Base-by-base conservation (phyloP, 2,329 filamentous ascomycete genomes). In the Colletotrichum sojae region DNA sequence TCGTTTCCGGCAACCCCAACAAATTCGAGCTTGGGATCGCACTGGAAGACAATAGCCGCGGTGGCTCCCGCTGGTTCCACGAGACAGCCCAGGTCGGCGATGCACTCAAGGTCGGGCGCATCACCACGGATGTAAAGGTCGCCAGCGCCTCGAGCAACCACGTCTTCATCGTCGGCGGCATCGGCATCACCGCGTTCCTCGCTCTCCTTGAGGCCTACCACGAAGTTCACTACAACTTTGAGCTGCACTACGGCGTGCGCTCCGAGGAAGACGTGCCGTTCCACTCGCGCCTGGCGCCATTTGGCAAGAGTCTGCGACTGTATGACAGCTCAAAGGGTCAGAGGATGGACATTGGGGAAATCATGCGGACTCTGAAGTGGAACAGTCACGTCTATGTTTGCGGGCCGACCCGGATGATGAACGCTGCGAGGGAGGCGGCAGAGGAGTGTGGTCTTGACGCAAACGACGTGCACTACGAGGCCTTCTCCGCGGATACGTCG, bases 181-280 rank as follows among this genome's bases (percentile, higher is more conserved):
- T 92, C 36, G 90, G 90, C 0, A 86, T 92, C 70, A 92, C 90
- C 2, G 90, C 90, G 0, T 92, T 92, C 71, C 74, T 92, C 9
- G 73, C 80, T 1, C 79, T 89, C 25, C 74, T 88, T 3, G 78
- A 85, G 56, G 60, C 36, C 1, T 83, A 83, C 68, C 75, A 78
- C 16, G 39, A 73, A 5, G 85, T 86, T 67, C 82, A 89, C 73
- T 85, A 79, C 75, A 83, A 84, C 64, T 84, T 83, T 45, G 80
- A 82, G 22, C 76, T 92, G 48, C 89, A 92, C 77, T 91, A 89
- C 69, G 89, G 86, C 0, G 85, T 91, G 15, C 83, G 86, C 9
- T 83, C 81, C 1, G 74, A 75, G 0, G 80, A 82, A 0, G 88
- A 91, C 8, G 75, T 89, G 0, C 86, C 89, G 0, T 91, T 90